A percentile compares a stretch with the other conserved stretches of the same genome.
Evolutionary conservation across 495 filamentous ascomycete genomes (phyloP).

Genomic region (Annulohypoxylon moriforme): DNA sequence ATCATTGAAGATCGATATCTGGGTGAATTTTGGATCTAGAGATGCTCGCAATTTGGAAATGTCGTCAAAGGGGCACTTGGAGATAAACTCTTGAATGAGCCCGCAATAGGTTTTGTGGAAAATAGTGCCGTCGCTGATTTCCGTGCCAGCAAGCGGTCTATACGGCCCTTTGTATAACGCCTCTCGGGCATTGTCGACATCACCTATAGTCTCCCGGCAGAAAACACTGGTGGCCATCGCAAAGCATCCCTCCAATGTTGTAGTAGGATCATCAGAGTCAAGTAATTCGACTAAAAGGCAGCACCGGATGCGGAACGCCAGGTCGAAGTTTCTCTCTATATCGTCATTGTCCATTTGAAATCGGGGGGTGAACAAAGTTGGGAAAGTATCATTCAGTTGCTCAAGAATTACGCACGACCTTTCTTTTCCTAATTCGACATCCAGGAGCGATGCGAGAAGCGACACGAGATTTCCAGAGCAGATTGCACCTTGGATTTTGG

Average conservation of each 20-base stretch:
- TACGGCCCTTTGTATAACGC: constrained; percentile 32
- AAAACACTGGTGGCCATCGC: constrained; percentile 35
- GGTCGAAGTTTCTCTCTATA: background rate
- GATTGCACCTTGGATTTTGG: constrained; percentile 24
- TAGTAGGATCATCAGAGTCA: background rate
- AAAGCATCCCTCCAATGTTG: constrained; percentile 13
- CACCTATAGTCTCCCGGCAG: constrained; percentile 16
- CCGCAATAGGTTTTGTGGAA: background rate
- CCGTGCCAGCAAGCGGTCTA: constrained; percentile 26
- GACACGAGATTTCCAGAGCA: constrained; percentile 43
- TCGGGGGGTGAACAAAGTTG: constrained; percentile 10
- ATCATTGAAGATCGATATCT: constrained; percentile 24
- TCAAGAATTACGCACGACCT: constrained; percentile 22
- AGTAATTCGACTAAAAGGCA: constrained; percentile 27
- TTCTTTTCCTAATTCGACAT: constrained; percentile 19
- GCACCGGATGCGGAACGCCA: constrained; percentile 42
- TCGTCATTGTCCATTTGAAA: background rate
- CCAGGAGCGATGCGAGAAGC: constrained; percentile 34
- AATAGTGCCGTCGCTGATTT: constrained; percentile 8
- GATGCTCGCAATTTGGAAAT: constrained; percentile 3
- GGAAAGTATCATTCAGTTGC: constrained; percentile 38
- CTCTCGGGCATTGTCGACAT: constrained; percentile 7
- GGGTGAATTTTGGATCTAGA: constrained; percentile 25
- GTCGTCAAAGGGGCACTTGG: constrained; percentile 12
- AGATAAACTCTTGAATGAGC: constrained; percentile 22